Conservation (phyloP, 2,329 filamentous ascomycete genomes). For the Ophiostoma triangulosporum region DNA sequence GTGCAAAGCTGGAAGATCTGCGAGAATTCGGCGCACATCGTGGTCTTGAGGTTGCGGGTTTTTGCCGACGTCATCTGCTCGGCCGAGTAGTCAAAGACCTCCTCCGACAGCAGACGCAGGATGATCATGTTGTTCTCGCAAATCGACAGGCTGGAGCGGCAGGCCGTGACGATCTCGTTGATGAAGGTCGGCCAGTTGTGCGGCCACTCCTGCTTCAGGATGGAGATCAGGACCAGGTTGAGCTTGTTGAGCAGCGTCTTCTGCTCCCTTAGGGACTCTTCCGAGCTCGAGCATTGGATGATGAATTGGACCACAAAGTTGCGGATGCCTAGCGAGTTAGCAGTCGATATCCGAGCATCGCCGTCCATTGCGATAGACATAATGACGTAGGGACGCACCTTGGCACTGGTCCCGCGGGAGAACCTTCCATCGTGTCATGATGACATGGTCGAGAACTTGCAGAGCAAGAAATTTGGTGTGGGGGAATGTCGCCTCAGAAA, state of each 20-base stretch:
- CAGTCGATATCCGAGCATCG: not conserved
- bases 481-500: slow-evolving; percentile 81
- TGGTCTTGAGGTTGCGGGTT: slow-evolving; percentile 90
- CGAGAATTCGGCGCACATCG: slow-evolving; percentile 97
- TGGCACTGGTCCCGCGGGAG: slow-evolving; percentile 90
- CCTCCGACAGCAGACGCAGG: slow-evolving; percentile 84
- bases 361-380: not conserved
- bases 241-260: slow-evolving; percentile 94
- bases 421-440: slow-evolving; percentile 98
- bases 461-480: slow-evolving; percentile 96
- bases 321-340: slow-evolving; percentile 58
- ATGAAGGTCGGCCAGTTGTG: slow-evolving; percentile 99
- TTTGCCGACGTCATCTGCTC: slow-evolving; percentile 99
- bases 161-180: slow-evolving; percentile 97
- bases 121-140: slow-evolving; percentile 99
- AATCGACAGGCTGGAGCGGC: slow-evolving; percentile 87
- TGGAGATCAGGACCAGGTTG: slow-evolving; percentile 91
- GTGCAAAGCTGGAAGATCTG: slow-evolving; percentile 96
- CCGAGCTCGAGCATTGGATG: slow-evolving; percentile 79
- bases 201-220: slow-evolving; percentile 98
- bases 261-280: slow-evolving; percentile 74
- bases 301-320: slow-evolving; percentile 99
- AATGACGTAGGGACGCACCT: slow-evolving; percentile 36
- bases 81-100: slow-evolving; percentile 97
- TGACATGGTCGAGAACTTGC: slow-evolving; percentile 95